A percentile compares a stretch with the other conserved stretches of the same genome.
These are phyloP conservation scores for Candida tammaniensis DNA, from an alignment of 805 yeast species.

Conservation along the genomic window DNA sequence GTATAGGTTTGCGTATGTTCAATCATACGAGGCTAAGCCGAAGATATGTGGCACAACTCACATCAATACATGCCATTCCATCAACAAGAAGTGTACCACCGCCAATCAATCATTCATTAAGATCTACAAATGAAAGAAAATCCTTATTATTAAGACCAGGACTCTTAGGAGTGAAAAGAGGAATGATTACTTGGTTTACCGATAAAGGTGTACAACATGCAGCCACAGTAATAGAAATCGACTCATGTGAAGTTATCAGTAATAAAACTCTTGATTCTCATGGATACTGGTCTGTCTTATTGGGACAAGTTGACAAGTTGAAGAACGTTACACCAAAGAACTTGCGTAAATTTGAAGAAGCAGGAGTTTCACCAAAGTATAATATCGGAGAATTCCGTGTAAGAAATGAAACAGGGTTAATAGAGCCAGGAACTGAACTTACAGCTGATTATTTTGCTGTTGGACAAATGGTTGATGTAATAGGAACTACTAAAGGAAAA, in stretches of 20 bases:
- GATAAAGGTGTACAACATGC: conserved; percentile 68
- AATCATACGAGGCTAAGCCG: too few species aligned
- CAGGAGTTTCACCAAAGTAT: conserved; percentile 81
- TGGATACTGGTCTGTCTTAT: conserved; percentile 82
- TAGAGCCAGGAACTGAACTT: conserved; percentile 75
- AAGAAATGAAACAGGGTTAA: conserved; percentile 57
- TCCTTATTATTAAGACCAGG: conserved; percentile 80
- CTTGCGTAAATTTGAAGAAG: conserved; percentile 75
- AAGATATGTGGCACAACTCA: conserved; percentile 42
- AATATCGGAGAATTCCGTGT: conserved; percentile 78
- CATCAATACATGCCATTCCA: conserved; percentile 53
- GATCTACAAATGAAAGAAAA: conserved; percentile 66
- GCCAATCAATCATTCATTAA: conserved; percentile 60
- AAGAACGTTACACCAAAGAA: conserved; percentile 55
- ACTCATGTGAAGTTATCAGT: conserved; percentile 81
- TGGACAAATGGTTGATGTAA: conserved; percentile 83
- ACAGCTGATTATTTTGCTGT: conserved; percentile 78
- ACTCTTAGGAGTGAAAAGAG: conserved; percentile 75
- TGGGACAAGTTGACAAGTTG: conserved; percentile 76
- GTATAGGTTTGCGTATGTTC: too few species aligned
- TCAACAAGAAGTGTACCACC: conserved; percentile 47
- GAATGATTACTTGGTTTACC: conserved; percentile 85
- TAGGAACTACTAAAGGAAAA: conserved; percentile 83
- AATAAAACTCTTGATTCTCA: conserved; percentile 67
- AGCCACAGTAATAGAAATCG: conserved; percentile 84